A percentile compares a stretch with the other conserved stretches of the same genome.
Conservation (phyloP, 1,284 basidiomycete genomes). For the Meripilus lineatus region DNA sequence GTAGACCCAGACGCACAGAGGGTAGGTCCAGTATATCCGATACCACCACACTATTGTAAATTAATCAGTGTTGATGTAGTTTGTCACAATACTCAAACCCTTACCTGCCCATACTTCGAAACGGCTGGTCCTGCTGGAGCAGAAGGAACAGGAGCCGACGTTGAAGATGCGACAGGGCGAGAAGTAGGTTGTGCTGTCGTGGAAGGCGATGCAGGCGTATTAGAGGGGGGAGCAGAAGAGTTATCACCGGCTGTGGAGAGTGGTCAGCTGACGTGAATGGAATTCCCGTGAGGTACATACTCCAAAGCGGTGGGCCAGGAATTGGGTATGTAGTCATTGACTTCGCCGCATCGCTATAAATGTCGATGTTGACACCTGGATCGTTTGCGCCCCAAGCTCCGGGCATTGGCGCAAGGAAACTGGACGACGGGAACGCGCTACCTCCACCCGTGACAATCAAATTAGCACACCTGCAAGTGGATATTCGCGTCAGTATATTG, state of each 20-base stretch:
- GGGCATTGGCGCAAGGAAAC: slow-evolving; percentile 44
- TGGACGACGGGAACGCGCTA: slow-evolving; percentile 34
- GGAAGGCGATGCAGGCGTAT: neutral
- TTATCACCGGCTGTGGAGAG: slow-evolving; percentile 2
- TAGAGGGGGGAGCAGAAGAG: neutral
- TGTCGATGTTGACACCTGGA: slow-evolving; percentile 8
- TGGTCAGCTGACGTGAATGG: neutral
- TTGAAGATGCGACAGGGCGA: neutral
- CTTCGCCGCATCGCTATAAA: slow-evolving; percentile 6
- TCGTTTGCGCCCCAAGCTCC: slow-evolving; percentile 29
- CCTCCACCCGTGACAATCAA: slow-evolving; percentile 44
- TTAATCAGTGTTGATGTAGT: neutral
- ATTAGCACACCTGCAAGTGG: slow-evolving; percentile 37
- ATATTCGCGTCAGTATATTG: neutral
- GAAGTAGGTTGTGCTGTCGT: neutral
- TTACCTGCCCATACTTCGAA: slow-evolving; percentile 8
- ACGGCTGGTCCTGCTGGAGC: no score
- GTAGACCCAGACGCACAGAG: slow-evolving; percentile 1
- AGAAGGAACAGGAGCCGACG: neutral
- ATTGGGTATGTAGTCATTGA: slow-evolving; percentile 5
- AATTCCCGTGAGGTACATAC: neutral
- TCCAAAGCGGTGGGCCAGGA: slow-evolving; percentile 6
- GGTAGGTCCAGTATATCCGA: slow-evolving; percentile 4
- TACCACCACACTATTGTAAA: slow-evolving; percentile 4
- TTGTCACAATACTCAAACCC: neutral